These are phyloP conservation scores for Penicillium verhagenii DNA, from an alignment of 495 filamentous ascomycete genomes.

Conservation along the genomic window DNA sequence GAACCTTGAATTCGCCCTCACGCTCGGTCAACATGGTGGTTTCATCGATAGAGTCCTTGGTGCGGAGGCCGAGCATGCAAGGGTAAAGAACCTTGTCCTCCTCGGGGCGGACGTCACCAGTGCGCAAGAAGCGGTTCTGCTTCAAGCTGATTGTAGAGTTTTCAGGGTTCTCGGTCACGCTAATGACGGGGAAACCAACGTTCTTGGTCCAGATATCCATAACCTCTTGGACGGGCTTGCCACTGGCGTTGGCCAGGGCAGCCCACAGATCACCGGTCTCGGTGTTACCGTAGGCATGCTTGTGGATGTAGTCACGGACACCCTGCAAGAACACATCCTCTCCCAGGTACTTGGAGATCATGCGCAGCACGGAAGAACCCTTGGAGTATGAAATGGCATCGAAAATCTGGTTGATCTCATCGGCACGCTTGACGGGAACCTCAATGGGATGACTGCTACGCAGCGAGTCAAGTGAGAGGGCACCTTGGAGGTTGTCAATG, in stretches of 20 bases:
- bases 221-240: slow-evolving; percentile 76
- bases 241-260: slow-evolving; percentile 83
- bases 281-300: slow-evolving; percentile 78
- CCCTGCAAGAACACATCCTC: slow-evolving; percentile 94
- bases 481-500: slow-evolving; percentile 84
- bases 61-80: slow-evolving; percentile 59
- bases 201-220: slow-evolving; percentile 73
- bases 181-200: slow-evolving; percentile 64
- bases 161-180: slow-evolving; percentile 53
- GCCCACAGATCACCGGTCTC: slow-evolving; percentile 89
- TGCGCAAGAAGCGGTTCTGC: slow-evolving; percentile 68
- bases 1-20: slow-evolving; percentile 68
- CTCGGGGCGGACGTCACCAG: slow-evolving; percentile 63
- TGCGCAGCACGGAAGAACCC: slow-evolving; percentile 91
- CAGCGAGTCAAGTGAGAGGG: slow-evolving; percentile 82
- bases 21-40: slow-evolving; percentile 66
- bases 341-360: slow-evolving; percentile 95
- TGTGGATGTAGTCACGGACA: slow-evolving; percentile 87
- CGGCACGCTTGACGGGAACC: slow-evolving; percentile 90
- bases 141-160: slow-evolving; percentile 53
- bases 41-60: slow-evolving; percentile 57
- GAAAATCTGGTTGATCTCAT: slow-evolving; percentile 98
- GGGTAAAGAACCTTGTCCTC: slow-evolving; percentile 72
- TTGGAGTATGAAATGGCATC: slow-evolving; percentile 98
- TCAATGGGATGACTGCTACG: slow-evolving; percentile 97